Conservation (phyloP, 345 rosid genomes). For the Psidium friedrichsthalianum region DNA sequence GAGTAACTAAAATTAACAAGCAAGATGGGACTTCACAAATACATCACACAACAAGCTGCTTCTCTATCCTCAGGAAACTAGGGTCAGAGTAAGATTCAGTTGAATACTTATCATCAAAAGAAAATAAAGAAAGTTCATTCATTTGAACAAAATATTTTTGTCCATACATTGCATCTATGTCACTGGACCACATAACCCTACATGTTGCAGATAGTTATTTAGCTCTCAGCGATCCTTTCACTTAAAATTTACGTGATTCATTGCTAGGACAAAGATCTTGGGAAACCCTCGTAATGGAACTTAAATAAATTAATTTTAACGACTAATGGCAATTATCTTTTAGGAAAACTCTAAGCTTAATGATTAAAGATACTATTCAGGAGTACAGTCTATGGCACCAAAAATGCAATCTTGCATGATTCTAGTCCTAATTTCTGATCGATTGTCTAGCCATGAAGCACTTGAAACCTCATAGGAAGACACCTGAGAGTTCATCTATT, state of each 20-base stretch:
- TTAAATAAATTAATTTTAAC: too few species aligned
- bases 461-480: neutral
- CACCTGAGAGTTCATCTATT: neutral
- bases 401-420: neutral
- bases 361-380: neutral
- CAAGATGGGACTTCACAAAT: neutral
- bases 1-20: neutral
- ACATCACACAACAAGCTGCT: neutral
- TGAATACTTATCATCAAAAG: neutral
- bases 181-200: neutral
- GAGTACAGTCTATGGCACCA: neutral
- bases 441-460: neutral
- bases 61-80: neutral
- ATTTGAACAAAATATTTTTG: neutral
- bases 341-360: neutral
- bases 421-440: neutral
- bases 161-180: neutral
- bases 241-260: neutral
- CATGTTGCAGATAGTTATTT: neutral
- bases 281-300: neutral
- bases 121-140: neutral
- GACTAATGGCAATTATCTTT: neutral
- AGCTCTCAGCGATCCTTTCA: neutral
- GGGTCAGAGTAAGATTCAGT: neutral
- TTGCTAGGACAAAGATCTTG: neutral